These are phyloP conservation scores for Ganoderma leucocontextum DNA, from an alignment of 1,284 basidiomycete genomes.

Conservation along the genomic window DNA sequence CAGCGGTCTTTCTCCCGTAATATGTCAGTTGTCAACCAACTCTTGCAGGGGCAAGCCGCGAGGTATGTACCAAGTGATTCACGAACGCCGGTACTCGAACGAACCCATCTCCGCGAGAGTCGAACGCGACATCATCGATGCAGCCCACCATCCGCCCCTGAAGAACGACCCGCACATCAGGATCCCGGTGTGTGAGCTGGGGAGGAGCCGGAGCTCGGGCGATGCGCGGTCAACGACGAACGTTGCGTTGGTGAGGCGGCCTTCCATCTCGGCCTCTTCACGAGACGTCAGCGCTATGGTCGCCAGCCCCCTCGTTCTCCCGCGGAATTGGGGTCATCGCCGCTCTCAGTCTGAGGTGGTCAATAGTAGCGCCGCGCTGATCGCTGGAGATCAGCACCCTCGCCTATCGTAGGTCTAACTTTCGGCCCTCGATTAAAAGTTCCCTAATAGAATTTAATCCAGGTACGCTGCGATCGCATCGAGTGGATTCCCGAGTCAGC, in stretches of 20 bases:
- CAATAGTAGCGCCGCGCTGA: neutral
- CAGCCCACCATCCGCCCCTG: constrained; percentile 8
- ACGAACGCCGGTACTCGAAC: neutral
- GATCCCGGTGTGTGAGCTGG: constrained; percentile 14
- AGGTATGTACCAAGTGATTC: neutral
- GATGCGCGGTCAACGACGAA: neutral
- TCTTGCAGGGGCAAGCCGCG: neutral
- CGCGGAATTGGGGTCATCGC: neutral
- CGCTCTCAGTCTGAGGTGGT: constrained; percentile 1
- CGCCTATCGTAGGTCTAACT: neutral
- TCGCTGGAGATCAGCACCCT: neutral
- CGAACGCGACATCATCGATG: constrained; percentile 18
- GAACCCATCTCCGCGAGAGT: neutral
- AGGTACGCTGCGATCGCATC: constrained; percentile 1
- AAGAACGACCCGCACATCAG: constrained; percentile 4
- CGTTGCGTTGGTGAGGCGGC: neutral
- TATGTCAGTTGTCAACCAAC: neutral
- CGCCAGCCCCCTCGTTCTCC: neutral
- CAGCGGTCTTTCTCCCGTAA: neutral
- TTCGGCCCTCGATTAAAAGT: neutral
- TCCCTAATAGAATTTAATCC: neutral
- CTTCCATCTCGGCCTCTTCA: neutral
- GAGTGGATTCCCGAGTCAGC: neutral
- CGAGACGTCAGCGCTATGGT: neutral
- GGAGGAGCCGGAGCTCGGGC: constrained; percentile 17